A percentile compares a stretch with the other conserved stretches of the same genome.
Conservation (phyloP, 306 rosid species). For the Ceratonia siliqua region DNA sequence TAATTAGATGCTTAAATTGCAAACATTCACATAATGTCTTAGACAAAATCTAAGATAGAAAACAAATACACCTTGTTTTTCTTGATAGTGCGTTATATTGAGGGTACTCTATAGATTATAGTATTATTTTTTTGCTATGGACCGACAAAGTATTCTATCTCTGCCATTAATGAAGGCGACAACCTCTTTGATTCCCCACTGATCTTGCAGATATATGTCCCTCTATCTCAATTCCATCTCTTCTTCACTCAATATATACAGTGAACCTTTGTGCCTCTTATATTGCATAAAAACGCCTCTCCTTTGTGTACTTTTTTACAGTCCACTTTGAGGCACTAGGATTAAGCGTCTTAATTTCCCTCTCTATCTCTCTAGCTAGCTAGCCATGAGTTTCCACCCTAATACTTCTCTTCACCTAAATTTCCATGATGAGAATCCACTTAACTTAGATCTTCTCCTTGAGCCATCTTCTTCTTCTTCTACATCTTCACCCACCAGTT, state of each 20-base stretch:
- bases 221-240: slow-evolving; percentile 42
- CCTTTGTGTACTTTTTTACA: too few species aligned
- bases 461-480: slow-evolving; percentile 57
- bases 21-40: slow-evolving; percentile 29
- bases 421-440: slow-evolving; percentile 35
- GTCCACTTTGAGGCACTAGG: too few species aligned
- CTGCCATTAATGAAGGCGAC: slow-evolving; percentile 89
- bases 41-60: slow-evolving; percentile 1
- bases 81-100: slow-evolving; percentile 23
- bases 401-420: slow-evolving; percentile 51
- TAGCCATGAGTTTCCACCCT: slow-evolving; percentile 66
- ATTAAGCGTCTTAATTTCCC: background rate
- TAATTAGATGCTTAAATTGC: slow-evolving; percentile 36
- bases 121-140: slow-evolving; percentile 32
- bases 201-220: slow-evolving; percentile 70
- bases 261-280: slow-evolving; percentile 48
- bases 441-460: slow-evolving; percentile 65
- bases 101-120: background rate
- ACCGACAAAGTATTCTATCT: slow-evolving; percentile 74
- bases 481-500: slow-evolving; percentile 45
- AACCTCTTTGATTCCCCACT: slow-evolving; percentile 68
- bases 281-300: slow-evolving; percentile 21
- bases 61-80: background rate
- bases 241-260: slow-evolving; percentile 43
- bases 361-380: background rate